These are phyloP conservation scores for Thermochaetoides thermophila DNA, from an alignment of 495 filamentous ascomycete genomes.

Conservation along the genomic window DNA sequence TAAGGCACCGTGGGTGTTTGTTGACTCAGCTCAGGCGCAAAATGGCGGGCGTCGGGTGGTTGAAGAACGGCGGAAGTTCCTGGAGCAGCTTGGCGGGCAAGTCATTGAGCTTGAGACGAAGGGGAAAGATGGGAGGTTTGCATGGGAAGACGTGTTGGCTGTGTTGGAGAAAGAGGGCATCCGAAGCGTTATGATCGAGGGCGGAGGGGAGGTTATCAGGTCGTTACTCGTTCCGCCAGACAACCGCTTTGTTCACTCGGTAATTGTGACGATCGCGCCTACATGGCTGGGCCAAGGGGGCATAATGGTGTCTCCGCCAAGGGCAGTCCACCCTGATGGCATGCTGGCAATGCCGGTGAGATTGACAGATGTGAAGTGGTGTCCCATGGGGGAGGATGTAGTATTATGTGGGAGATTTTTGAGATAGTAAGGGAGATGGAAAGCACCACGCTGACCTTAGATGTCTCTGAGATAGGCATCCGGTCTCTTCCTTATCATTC, in stretches of 20 bases:
- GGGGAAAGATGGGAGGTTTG: constrained; percentile 14
- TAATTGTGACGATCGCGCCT: constrained; percentile 75
- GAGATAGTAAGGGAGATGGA: no score
- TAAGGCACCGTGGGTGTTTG: constrained; percentile 56
- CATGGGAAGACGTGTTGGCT: constrained; percentile 49
- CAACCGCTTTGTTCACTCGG: constrained; percentile 48
- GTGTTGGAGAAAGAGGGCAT: constrained; percentile 45
- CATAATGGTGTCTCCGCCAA: constrained; percentile 51
- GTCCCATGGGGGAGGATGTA: constrained; percentile 60
- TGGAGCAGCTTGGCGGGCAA: constrained; percentile 26
- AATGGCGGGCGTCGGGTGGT: no score
- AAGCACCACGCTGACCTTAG: no score
- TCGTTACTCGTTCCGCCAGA: constrained; percentile 50
- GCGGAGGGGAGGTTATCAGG: constrained; percentile 65
- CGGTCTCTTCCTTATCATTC: no score
- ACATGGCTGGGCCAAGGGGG: constrained; percentile 69
- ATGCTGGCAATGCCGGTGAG: constrained; percentile 41
- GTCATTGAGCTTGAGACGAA: constrained; percentile 15
- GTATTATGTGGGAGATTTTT: constrained; percentile 56
- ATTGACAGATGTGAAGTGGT: constrained; percentile 55
- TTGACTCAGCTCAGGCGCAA: constrained; percentile 11
- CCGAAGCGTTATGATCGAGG: constrained; percentile 77
- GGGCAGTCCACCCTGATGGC: constrained; percentile 32
- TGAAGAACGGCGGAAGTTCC: constrained; percentile 11
- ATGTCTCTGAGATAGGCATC: no score